phyloP scores from a whole-genome alignment of 495 filamentous ascomycete species.

The Entonaema liquescens region DNA sequence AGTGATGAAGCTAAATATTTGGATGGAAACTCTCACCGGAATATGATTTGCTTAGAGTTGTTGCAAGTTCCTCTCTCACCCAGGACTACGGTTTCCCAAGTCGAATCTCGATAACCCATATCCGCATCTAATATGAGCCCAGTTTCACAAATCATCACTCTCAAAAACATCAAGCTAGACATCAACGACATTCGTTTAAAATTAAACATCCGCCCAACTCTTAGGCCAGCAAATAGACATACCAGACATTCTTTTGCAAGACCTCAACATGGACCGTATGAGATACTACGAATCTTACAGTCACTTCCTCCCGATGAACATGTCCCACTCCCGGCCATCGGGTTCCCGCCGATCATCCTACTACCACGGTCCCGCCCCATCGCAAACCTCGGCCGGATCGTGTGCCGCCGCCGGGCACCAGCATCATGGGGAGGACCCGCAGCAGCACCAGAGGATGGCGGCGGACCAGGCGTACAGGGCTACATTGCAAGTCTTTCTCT shows the following conservation, averaged over 20 bases:
- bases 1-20: neutral
- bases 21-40: neutral
- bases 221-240: neutral
- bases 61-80: neutral
- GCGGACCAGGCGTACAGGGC: slow-evolving; percentile 32
- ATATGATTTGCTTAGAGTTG: neutral
- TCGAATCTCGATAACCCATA: neutral
- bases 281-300: neutral
- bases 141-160: neutral
- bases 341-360: slow-evolving; percentile 19
- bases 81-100: neutral
- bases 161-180: neutral
- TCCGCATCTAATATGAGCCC: neutral
- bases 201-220: neutral
- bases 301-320: slow-evolving; percentile 11
- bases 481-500: slow-evolving; percentile 25
- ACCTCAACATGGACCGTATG: slow-evolving; percentile 11
- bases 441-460: slow-evolving; percentile 29
- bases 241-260: neutral
- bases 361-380: neutral
- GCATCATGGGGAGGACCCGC: slow-evolving; percentile 6
- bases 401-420: neutral
- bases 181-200: neutral
- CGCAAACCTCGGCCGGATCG: neutral
- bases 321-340: slow-evolving; percentile 4